Evolutionary conservation across 179 eudicot genomes (phyloP).

Genomic region (Kewa caespitosa): DNA sequence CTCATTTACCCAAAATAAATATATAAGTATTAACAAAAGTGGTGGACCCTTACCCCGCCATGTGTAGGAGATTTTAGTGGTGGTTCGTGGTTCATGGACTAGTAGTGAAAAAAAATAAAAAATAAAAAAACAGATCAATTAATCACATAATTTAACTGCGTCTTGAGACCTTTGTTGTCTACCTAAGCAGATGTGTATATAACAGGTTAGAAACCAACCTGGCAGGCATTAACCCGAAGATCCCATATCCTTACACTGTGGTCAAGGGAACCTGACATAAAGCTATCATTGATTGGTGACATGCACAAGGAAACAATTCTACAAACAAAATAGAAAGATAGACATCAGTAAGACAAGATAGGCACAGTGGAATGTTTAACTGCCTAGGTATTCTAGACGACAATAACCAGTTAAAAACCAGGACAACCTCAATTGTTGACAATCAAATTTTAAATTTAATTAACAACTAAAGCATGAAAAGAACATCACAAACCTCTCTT

Average conservation of each 20-base stretch:
- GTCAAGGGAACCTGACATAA: slow-evolving; percentile 97
- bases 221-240: slow-evolving; percentile 95
- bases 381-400: not conserved
- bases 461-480: slow-evolving; percentile 14
- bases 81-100: no score
- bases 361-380: not conserved
- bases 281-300: slow-evolving; percentile 96
- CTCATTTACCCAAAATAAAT: no score
- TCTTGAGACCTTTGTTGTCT: not conserved
- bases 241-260: slow-evolving; percentile 98
- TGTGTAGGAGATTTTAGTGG: no score
- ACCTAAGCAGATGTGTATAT: not conserved
- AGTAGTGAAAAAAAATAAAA: not conserved
- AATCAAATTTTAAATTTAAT: not conserved
- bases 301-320: slow-evolving; percentile 95
- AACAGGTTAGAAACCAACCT: slow-evolving; percentile 54
- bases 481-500: slow-evolving; percentile 60
- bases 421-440: not conserved
- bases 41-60: no score
- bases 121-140: not conserved
- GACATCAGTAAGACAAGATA: slow-evolving; percentile 19
- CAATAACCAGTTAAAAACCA: no score
- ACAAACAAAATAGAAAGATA: slow-evolving; percentile 28
- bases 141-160: slow-evolving; percentile 1
- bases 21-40: no score